Evolutionary conservation across 495 filamentous ascomycete species (phyloP), one percentile per base, ranked within the genome.

Genomic region (Talaromyces wortmannii): DNA sequence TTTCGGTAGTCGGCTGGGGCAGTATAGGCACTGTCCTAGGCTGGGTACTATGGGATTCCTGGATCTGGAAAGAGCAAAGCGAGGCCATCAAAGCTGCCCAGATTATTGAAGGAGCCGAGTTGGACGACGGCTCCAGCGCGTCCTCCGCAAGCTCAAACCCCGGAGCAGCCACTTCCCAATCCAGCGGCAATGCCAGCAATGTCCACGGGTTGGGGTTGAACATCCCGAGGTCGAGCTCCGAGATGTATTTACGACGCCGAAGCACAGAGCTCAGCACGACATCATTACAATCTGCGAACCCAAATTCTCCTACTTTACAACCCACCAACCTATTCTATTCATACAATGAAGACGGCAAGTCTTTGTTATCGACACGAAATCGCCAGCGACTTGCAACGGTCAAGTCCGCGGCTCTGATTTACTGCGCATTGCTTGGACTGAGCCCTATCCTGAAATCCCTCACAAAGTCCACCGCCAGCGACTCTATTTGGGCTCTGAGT

Each of bases 401-500:
- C 44, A 98, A 98, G 67, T 97, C 94, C 0, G 92, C 94, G 1
- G 73, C 95, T 30, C 78, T 98, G 33, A 98, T 98, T 58, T 96
- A 95, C 73, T 94, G 86, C 61, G 86, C 90, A 5, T 77, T 98
- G 30, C 80, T 97, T 13, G 94, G 92, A 4, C 80, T 98, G 4
- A 92, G 88, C 29, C 94, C 94, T 0, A 97, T 98, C 58, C 78
- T 97, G 36, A 96, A 96, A 68, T 96, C 91, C 4, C 79, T 98
- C 12, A 97, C 94, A 0, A 84, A 85, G 36, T 96, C 91, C 5
- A 96, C 91, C 5, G 88, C 88, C 16, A 84, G 78, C 31, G 94
- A 98, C 75, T 90, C 85, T 23, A 97, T 98, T 59, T 98, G 95
- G 95, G 90, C 94, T 13, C 86, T 98, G 76, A 91, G 88, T 59